These are phyloP conservation scores for Stipa capillata DNA, from an alignment of 176 grass and related monocot genomes.

Conservation along the genomic window DNA sequence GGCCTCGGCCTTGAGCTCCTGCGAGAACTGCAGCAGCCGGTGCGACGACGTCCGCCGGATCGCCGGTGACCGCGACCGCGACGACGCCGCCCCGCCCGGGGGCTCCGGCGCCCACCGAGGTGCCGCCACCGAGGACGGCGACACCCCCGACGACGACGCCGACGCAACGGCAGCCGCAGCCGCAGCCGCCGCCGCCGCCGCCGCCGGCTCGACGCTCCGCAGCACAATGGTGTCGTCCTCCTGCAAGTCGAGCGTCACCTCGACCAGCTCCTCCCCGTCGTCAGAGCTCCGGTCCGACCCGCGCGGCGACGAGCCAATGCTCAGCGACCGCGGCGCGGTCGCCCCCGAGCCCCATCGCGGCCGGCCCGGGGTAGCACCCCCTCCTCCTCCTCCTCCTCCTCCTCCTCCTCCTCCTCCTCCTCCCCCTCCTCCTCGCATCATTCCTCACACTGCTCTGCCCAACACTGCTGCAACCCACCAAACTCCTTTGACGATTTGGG, in stretches of 20 bases:
- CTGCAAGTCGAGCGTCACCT: constrained; percentile 88
- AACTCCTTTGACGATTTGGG: constrained; percentile 19
- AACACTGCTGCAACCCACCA: constrained; percentile 18
- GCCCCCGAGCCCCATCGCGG: constrained; percentile 39
- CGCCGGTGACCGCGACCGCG: constrained; percentile 51
- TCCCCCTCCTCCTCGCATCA: constrained; percentile 37
- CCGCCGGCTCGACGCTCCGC: constrained; percentile 66
- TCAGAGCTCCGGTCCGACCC: constrained; percentile 43
- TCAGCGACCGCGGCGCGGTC: constrained; percentile 49
- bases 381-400: too few relatives aligned
- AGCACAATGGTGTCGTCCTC: constrained; percentile 80
- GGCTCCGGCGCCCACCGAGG: too few relatives aligned
- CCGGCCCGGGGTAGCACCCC: constrained; percentile 16
- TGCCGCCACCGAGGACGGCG: background rate
- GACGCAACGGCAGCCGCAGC: background rate
- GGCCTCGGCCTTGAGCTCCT: constrained; percentile 76
- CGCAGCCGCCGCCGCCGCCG: fast-evolving
- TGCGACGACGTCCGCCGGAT: constrained; percentile 67
- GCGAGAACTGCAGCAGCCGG: constrained; percentile 83
- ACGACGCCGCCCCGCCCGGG: background rate
- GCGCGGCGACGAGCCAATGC: constrained; percentile 45
- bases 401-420: too few relatives aligned
- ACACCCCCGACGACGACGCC: background rate
- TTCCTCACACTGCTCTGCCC: background rate
- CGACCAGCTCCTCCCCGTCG: constrained; percentile 72